Evolutionary conservation across 495 filamentous ascomycete species (phyloP), one percentile per base, ranked within the genome.

Genomic region (Astrothelium subdiscretum): DNA sequence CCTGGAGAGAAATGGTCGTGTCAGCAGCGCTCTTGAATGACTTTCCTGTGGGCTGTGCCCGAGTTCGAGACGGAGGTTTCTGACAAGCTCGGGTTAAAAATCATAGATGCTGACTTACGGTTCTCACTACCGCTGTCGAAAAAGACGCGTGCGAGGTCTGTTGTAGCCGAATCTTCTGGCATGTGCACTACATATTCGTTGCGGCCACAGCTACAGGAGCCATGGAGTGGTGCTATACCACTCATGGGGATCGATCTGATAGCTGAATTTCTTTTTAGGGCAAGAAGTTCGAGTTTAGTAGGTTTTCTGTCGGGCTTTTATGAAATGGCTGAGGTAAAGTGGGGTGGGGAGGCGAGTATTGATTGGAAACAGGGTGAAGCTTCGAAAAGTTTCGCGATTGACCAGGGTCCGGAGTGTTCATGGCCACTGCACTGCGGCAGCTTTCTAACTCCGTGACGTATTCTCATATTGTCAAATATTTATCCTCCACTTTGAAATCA

Each of bases 181-280:
- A 91, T 78, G 31, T 80, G 73, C 62, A 96, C 83, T 20, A 82
- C 78, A 73, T 95, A 96, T 64, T 85, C 80, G 69, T 92, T 95
- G 31, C 91, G 85, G 43, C 90, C 90, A 72, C 91, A 96, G 29
- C 86, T 83, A 74, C 91, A 96, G 69, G 85, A 80, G 62, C 91
- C 91, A 59, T 78, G 81, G 29, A 96, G 81, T n/a, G 64, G 52
- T 63, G 27, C 43, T 48, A 29, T 27, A 11, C 48, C 48, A 29
- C 48, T 54, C 48, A 54, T 54, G 42, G 42, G 3, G 42, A n/a
- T n/a, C 3, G 8, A 3, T 12, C 22, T 54, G 48, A 29, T 54
- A 2, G 48, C 8, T 11, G 26, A 27, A 29, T 29, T 20, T 5
- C 11, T 29, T 20, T 0, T 5, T 27, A 3, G 48, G 5, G 12